Conservation (phyloP, 2,329 filamentous ascomycete genomes). For the Rhinocladiella mackenziei region DNA sequence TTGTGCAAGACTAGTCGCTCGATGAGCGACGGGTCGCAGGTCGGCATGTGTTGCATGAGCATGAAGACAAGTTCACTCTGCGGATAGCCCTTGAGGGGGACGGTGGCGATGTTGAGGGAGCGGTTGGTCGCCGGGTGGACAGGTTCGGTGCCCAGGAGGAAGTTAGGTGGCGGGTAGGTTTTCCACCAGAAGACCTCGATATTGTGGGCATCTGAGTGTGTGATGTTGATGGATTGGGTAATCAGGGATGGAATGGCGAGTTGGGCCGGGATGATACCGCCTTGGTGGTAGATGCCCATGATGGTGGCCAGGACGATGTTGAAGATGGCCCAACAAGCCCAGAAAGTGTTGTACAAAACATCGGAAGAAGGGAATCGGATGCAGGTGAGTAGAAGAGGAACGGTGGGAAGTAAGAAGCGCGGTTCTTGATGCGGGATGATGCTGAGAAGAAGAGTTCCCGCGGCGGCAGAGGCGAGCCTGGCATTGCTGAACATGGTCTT, state of each 20-base stretch:
- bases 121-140: slow-evolving; percentile 24
- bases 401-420: slow-evolving; percentile 49
- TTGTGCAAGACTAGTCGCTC: slow-evolving; percentile 20
- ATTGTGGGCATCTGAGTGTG: slow-evolving; percentile 18
- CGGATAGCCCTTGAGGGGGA: slow-evolving; percentile 49
- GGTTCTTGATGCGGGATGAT: slow-evolving; percentile 51
- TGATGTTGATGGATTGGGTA: slow-evolving; percentile 26
- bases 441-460: slow-evolving; percentile 43
- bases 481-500: slow-evolving; percentile 32
- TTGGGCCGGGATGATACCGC: slow-evolving; percentile 49
- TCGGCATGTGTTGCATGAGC: slow-evolving; percentile 36
- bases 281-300: slow-evolving; percentile 54
- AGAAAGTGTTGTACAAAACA: slow-evolving; percentile 37
- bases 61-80: slow-evolving; percentile 40
- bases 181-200: slow-evolving; percentile 52
- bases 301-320: slow-evolving; percentile 47
- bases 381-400: slow-evolving; percentile 50
- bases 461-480: slow-evolving; percentile 42
- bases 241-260: slow-evolving; percentile 40
- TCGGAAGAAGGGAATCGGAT: slow-evolving; percentile 38
- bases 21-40: slow-evolving; percentile 21
- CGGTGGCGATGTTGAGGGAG: slow-evolving; percentile 38
- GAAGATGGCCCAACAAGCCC: slow-evolving; percentile 47
- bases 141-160: slow-evolving; percentile 44
- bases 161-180: slow-evolving; percentile 51